Evolutionary conservation across 192 early-diverging fungal species (phyloP), one percentile per base, ranked within the genome.

Genomic region (Backusella tarrabulga): DNA sequence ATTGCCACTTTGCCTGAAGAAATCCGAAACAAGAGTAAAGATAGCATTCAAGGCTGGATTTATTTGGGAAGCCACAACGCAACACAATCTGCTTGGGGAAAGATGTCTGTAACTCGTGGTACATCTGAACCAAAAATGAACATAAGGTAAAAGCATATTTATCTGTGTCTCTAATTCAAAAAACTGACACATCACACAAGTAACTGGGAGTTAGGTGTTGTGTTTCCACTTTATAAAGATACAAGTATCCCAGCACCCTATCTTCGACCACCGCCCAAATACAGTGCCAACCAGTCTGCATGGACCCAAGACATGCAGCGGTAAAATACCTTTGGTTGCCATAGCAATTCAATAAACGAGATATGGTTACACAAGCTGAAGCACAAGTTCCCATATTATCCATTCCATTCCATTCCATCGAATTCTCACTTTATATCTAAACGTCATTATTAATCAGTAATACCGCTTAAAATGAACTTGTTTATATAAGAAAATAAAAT

Each of bases 121-220:
- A 69, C 41, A 0, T 72, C 75, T 19, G 32, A 67, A 32, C 83
- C 79, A 14, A 84, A 78, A 67, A 70, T 80, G 9, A 78, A 9
- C 4, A 80, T 84, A 11, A 80, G 74, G 80, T 82, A 82, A 72
- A 21, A 23, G 11, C 6, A 21, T 69, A 40, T 40, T 40, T 40
- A 17, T 17, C 42, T 17, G 1, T 44, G 15, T 12, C 12, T 17
- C 3, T 4, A 17, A 44, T 17, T 17, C 12, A 44, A 44, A 40
- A 40, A 3, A 44, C 40, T 77, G 12, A n/a, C 34, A 41, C 46
- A 41, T 67, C 9, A 41, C 21, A n/a, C 7, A 34, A 82, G 76
- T 67, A 84, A 84, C 71, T 84, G 83, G 83, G 83, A 84, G 68
- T 44, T 84, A 12, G 83, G 83, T 7, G 83, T 84, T 7, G 79